Percentiles rank a stretch among this genome's conserved stretches.
Evolutionary conservation across 768 basidiomycete genomes (phyloP).

Genomic region (Leucocoprinus leucothites): DNA sequence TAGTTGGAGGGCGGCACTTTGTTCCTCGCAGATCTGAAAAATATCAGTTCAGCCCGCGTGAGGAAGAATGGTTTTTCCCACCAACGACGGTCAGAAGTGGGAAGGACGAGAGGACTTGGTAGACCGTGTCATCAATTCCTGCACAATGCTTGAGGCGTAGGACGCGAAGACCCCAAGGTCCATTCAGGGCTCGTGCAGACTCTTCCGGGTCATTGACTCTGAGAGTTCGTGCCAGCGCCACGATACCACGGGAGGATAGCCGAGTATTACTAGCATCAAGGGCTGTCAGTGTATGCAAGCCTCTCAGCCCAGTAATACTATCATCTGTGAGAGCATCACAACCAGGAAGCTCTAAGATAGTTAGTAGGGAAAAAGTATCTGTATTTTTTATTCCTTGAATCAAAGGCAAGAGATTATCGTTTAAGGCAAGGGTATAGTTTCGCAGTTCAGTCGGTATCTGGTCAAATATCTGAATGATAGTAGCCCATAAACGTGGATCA

Average conservation of each 20-base stretch:
- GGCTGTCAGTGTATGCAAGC: slow-evolving; percentile 53
- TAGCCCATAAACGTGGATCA: slow-evolving; percentile 62
- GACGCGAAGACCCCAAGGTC: slow-evolving; percentile 59
- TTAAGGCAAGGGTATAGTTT: slow-evolving; percentile 46
- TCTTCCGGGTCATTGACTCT: slow-evolving; percentile 26
- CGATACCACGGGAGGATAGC: slow-evolving; percentile 52
- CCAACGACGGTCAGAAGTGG: slow-evolving; percentile 62
- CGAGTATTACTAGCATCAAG: slow-evolving; percentile 60
- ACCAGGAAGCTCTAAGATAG: slow-evolving; percentile 55
- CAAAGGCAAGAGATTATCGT: slow-evolving; percentile 49
- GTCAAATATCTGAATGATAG: slow-evolving; percentile 57
- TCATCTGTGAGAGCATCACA: slow-evolving; percentile 59
- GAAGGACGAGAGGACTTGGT: slow-evolving; percentile 41
- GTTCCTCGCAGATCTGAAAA: slow-evolving; percentile 15
- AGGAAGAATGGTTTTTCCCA: slow-evolving; percentile 18
- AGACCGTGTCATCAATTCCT: slow-evolving; percentile 41
- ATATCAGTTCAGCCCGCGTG: background rate
- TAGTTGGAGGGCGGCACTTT: background rate
- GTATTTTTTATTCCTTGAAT: slow-evolving; percentile 58
- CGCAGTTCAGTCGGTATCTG: slow-evolving; percentile 42
- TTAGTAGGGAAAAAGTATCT: slow-evolving; percentile 58
- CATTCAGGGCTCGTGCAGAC: slow-evolving; percentile 23
- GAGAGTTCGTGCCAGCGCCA: slow-evolving; percentile 48
- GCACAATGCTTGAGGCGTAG: slow-evolving; percentile 54
- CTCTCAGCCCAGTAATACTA: slow-evolving; percentile 45